Base-by-base conservation (phyloP, 345 rosid species). In the Gossypium turneri region DNA sequence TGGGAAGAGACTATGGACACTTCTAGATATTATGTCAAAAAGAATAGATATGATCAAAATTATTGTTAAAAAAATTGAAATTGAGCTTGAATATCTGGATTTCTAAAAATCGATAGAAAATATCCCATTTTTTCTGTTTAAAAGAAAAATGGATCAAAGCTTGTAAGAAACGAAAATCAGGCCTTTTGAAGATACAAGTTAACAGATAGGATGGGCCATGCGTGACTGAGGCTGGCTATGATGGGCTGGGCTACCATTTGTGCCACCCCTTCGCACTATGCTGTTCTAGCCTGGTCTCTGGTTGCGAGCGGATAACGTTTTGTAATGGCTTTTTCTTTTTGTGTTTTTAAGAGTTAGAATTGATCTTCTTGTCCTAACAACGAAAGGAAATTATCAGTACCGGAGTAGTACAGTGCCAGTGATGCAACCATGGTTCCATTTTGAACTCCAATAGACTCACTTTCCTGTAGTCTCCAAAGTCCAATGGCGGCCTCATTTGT, bases 1-100 rank as follows among this genome's bases (percentile, higher is more conserved):
- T 29, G 1, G 0, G 0, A 1, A 29, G 3, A 4, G 34, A 0
- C 1, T 29, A 29, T 29, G 5, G 0, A 29, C 0, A 29, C 3
- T 29, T 29, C 1, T 29, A 0, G 0, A 3, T 0, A 29, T 29
- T 29, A 4, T 29, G 1, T 29, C 3, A 27, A 29, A 29, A 29
- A 29, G 0, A 29, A 0, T 29, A 29, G 34, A 29, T 3, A 29
- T 27, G 0, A 27, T 29, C 4, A 29, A 29, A 27, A 27, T 27
- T 3, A 27, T 27, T 27, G 0, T 27, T 29, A 3, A 29, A 29
- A 27, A 29, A 29, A 3, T 3, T 4, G 7, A 34, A 5, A 4
- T 34, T 4, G 6, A 4, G 38, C 38, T 34, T 34, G 1, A 4
- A 2, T 34, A 34, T 34, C 6, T 4, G 1, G 7, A 34, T 34